Evolutionary conservation across 805 yeast genomes (phyloP).

Genomic region (Candida montana): DNA sequence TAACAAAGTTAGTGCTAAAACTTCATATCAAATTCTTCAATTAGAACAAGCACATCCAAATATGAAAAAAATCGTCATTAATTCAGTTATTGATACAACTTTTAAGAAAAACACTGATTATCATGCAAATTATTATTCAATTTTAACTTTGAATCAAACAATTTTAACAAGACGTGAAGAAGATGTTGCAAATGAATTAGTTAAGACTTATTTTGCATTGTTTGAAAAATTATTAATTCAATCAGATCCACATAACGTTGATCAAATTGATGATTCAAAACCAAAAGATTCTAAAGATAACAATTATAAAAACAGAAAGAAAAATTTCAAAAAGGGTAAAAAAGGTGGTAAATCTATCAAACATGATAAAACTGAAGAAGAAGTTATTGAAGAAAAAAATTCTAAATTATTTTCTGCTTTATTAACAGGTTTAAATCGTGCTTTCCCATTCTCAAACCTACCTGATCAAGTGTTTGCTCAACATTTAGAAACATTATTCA

Average conservation of each 20-base stretch:
- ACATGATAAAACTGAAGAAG: conserved; percentile 56
- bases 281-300: conserved; percentile 27
- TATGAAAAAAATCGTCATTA: conserved; percentile 79
- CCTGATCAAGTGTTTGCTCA: conserved; percentile 63
- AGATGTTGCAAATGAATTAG: conserved; percentile 75
- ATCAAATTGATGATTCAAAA: conserved; percentile 31
- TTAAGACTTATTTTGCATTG: conserved; percentile 78
- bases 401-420: conserved; percentile 84
- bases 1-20: conserved; percentile 82
- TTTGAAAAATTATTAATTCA: conserved; percentile 79
- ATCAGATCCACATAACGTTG: conserved; percentile 46
- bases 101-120: conserved; percentile 74
- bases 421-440: conserved; percentile 91
- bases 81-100: conserved; percentile 74
- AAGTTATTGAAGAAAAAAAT: conserved; percentile 70
- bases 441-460: conserved; percentile 85
- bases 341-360: conserved; percentile 83
- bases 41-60: conserved; percentile 91
- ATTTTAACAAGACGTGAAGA: conserved; percentile 74
- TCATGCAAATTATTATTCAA: conserved; percentile 83
- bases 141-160: conserved; percentile 87
- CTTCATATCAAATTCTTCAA: conserved; percentile 74
- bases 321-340: conserved; percentile 74
- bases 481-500: conserved; percentile 80
- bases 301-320: conserved; percentile 60